Base-by-base conservation (phyloP, 805 yeast species). In the Candida qinlingensis region DNA sequence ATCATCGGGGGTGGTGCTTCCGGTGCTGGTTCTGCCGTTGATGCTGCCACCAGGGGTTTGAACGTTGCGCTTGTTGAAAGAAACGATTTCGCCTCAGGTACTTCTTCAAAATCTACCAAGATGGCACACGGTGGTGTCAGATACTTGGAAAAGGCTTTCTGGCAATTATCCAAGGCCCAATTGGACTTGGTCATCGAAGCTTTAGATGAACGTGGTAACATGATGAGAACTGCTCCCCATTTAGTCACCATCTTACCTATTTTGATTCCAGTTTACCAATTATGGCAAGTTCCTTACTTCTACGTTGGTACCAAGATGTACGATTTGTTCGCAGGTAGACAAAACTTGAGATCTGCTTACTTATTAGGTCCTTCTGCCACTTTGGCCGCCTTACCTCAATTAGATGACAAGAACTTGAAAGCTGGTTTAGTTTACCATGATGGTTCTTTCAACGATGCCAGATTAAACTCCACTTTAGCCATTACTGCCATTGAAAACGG, bases 121-220 rank as follows among this genome's bases (percentile, higher is more conserved):
- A 87, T 91, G 83, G 96, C 96, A 40, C 98, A 91, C 65, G 98
- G 98, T 56, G 98, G 98, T 66, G 97, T 91, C 39, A 77, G 98
- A 61, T 91, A 91, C 68, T 77, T 91, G 62, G 98, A 91, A 67
- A 91, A 91, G 73, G 97, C 97, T 37, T 81, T 91, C 60, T 89
- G 89, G 79, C 90, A 89, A 71, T 76, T 91, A 45, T 90, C 95
- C 49, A 89, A 87, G 68, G 92, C 83, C 52, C 98, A 91, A 72
- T 75, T 86, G 67, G 87, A 86, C 69, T 75, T 89, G 60, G 96
- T 89, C 54, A 84, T 87, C 58, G 96, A 89, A 68, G 96, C 96
- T 6, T 73, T 89, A 52, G 83, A 85, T 61, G 96, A 89, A 70
- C 80, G 96, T 65, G 86, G 85, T 46, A 86, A 87, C 60, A 84